A percentile compares a stretch with the other conserved stretches of the same genome.
These are phyloP conservation scores for Populus davidiana DNA, from an alignment of 345 rosid species.

Conservation along the genomic window DNA sequence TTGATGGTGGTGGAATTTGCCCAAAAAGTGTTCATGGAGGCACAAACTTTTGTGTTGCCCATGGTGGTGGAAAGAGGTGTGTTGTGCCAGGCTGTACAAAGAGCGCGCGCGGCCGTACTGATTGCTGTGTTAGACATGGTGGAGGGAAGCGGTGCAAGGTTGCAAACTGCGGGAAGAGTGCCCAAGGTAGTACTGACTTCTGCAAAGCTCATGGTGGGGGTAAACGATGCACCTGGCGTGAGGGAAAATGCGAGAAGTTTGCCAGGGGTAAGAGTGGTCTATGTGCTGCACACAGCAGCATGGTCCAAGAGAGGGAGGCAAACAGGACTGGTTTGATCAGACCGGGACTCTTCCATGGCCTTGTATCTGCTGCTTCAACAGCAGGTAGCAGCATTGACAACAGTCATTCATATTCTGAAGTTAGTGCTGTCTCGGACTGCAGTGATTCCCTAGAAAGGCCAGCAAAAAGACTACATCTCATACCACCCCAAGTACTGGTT, in stretches of 20 bases:
- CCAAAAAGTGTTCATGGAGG: conserved; percentile 97
- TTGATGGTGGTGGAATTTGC: conserved; percentile 91
- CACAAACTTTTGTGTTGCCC: conserved; percentile 89
- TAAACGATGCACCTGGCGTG: conserved; percentile 78
- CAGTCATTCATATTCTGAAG: conserved; percentile 54
- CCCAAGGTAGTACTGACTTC: conserved; percentile 93
- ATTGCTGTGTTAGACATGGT: conserved; percentile 86
- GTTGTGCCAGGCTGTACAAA: conserved; percentile 80
- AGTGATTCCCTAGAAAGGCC: conserved; percentile 55
- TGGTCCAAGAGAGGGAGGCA: conserved; percentile 48
- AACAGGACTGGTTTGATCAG: conserved; percentile 59
- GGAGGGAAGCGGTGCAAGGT: conserved; percentile 84
- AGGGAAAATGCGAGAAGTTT: conserved; percentile 79
- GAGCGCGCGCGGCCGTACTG: conserved; percentile 97
- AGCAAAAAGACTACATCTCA: conserved; percentile 53
- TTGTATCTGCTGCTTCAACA: conserved; percentile 59
- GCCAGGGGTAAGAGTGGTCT: conserved; percentile 94
- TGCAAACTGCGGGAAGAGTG: conserved; percentile 80
- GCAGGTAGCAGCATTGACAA: conserved; percentile 52
- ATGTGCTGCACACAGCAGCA: conserved; percentile 86
- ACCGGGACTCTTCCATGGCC: conserved; percentile 81
- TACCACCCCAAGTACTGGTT: conserved; percentile 84
- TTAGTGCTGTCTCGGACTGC: conserved; percentile 59
- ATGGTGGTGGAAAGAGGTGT: conserved; percentile 95
- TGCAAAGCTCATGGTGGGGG: conserved; percentile 99